phyloP scores from a whole-genome alignment of 129 eudicot genomes.

The Flaveria trinervia region DNA sequence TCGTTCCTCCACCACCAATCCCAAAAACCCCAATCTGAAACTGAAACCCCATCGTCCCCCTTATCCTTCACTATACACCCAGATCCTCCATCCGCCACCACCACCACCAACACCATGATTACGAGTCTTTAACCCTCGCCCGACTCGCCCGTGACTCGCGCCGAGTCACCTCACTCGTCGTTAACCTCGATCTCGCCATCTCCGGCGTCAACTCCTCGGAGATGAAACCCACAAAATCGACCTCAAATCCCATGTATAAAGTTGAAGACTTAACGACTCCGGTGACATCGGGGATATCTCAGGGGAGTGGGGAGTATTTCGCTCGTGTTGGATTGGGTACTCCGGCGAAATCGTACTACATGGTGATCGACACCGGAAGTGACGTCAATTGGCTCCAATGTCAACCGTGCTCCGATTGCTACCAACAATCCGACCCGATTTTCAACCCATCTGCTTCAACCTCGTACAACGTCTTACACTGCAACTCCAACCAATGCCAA shows the following conservation, averaged over 20 bases:
- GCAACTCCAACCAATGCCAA: constrained; percentile 45
- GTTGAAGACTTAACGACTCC: constrained; percentile 50
- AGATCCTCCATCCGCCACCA: constrained; percentile 36
- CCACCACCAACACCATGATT: constrained; percentile 39
- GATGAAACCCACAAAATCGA: not conserved
- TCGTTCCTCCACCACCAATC: not conserved
- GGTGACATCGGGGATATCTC: constrained; percentile 51
- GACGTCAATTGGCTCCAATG: constrained; percentile 86
- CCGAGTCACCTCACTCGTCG: constrained; percentile 43
- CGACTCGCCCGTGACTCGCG: constrained; percentile 58
- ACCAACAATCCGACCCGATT: constrained; percentile 69
- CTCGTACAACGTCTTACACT: constrained; percentile 39
- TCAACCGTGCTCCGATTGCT: constrained; percentile 68
- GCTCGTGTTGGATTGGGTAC: constrained; percentile 72
- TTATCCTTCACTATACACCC: constrained; percentile 46
- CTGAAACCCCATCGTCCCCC: constrained; percentile 17
- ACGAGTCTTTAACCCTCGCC: constrained; percentile 45
- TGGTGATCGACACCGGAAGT: constrained; percentile 79
- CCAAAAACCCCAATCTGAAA: not conserved
- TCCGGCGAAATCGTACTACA: constrained; percentile 47
- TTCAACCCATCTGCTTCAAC: constrained; percentile 50
- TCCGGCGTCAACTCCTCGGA: constrained; percentile 21
- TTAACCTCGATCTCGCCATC: constrained; percentile 27
- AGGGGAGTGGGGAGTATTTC: constrained; percentile 85
- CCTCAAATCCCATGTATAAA: not conserved